These are phyloP conservation scores for Didymella exigua DNA, from an alignment of 2,329 filamentous ascomycete genomes.

Conservation along the genomic window DNA sequence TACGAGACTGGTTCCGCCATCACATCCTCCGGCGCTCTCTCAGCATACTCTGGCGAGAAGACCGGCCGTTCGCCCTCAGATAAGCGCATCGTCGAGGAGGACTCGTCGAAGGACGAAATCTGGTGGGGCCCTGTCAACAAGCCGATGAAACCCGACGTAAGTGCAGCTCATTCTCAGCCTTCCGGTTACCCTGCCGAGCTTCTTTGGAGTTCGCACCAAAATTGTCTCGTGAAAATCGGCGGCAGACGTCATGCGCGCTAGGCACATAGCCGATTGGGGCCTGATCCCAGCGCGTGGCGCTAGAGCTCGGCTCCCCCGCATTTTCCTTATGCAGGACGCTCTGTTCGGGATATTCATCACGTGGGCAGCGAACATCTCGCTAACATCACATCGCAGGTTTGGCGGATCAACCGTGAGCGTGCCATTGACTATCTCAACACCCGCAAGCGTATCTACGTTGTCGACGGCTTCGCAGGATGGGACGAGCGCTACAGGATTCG, in stretches of 20 bases:
- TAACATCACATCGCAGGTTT: constrained; percentile 68
- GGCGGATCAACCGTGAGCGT: constrained; percentile 99
- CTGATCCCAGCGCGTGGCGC: constrained; percentile 36
- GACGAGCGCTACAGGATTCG: constrained; percentile 97
- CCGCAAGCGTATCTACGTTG: constrained; percentile 95
- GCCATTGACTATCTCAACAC: constrained; percentile 99
- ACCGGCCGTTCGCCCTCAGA: constrained; percentile 95
- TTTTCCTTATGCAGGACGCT: constrained; percentile 31
- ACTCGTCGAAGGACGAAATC: constrained; percentile 84
- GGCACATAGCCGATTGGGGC: constrained; percentile 39
- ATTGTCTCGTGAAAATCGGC: constrained; percentile 35
- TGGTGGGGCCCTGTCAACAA: constrained; percentile 99
- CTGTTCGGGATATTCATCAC: constrained; percentile 21
- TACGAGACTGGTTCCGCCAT: constrained; percentile 98
- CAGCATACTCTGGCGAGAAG: constrained; percentile 97
- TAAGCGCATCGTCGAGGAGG: constrained; percentile 96
- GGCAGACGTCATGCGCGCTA: constrained; percentile 45
- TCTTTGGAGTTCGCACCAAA: constrained; percentile 17
- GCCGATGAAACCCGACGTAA: constrained; percentile 95
- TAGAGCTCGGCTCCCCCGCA: constrained; percentile 44
- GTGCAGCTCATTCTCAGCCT: constrained; percentile 42
- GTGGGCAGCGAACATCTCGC: constrained; percentile 34
- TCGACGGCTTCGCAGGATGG: constrained; percentile 98
- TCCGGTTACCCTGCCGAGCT: constrained; percentile 20
- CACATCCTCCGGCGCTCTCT: constrained; percentile 91